These are phyloP conservation scores for Alopecurus myosuroides DNA, from an alignment of 176 grass and related monocot species.

Conservation along the genomic window DNA sequence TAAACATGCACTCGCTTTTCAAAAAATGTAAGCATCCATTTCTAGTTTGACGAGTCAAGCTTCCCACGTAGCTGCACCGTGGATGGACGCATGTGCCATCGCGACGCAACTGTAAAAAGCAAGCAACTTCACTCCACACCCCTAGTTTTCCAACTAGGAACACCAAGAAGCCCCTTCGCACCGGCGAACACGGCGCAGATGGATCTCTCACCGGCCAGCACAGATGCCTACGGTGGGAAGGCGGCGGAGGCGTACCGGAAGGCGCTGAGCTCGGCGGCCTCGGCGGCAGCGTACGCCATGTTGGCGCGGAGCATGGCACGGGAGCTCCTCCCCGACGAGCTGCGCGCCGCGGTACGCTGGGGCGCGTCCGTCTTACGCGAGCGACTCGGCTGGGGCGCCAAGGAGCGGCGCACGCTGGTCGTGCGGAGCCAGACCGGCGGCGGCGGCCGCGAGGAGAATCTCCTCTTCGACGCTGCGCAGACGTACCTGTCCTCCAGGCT, in stretches of 20 bases:
- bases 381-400: background rate
- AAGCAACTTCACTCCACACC: background rate
- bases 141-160: background rate
- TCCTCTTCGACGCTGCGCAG: conserved; percentile 11
- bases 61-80: too few species aligned
- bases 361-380: background rate
- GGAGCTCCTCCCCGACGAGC: conserved; percentile 33
- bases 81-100: background rate
- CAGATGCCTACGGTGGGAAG: background rate
- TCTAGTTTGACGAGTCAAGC: too few species aligned
- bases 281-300: conserved; percentile 33
- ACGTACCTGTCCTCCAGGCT: conserved; percentile 24
- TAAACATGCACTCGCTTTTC: background rate
- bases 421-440: background rate
- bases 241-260: conserved; percentile 27
- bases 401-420: conserved; percentile 2
- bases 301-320: conserved; percentile 30
- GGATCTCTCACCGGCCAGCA: background rate
- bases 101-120: background rate
- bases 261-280: conserved; percentile 27
- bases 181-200: background rate
- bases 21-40: too few species aligned
- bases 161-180: too few species aligned
- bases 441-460: background rate
- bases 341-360: conserved; percentile 22